Evolutionary conservation across 805 yeast species (phyloP), one percentile per base, ranked within the genome.

Genomic region (Metahyphopichia silvanorum): DNA sequence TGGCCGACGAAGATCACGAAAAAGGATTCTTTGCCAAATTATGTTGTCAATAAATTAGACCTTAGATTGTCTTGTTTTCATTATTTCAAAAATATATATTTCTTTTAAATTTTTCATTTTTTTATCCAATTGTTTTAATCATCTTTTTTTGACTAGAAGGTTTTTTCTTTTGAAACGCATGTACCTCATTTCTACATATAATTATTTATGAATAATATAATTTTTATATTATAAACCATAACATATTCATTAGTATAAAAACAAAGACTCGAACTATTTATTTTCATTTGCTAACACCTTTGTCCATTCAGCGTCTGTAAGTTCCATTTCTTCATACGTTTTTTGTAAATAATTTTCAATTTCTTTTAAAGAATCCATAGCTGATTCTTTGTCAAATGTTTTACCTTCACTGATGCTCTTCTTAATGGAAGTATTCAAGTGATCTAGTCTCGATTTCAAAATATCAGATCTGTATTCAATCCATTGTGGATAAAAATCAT

Each of bases 1-100:
- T 47, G 17, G 53, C 40, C 16, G 64, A 53, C 11, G 44, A 47
- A 15, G 67, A 60, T 25, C 67, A 62, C 31, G 40, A 48, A 31
- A 61, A 63, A 47, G 68, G 71, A 8, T 65, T 66, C 38, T 66
- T 66, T 65, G 43, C 67, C 15, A 64, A 63, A 38, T 42, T 67
- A 32, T 67, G 73, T 47, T 67, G 73, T 42, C 66, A 58, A 35
- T 66, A 51, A 26, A 12, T 24, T 13, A n/a, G 13, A 5, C n/a
- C n/a, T n/a, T n/a, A n/a, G n/a, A n/a, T n/a, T n/a, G n/a, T n/a
- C n/a, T n/a, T n/a, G n/a, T n/a, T n/a, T n/a, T n/a, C n/a, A n/a
- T n/a, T n/a, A n/a, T n/a, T n/a, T n/a, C n/a, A n/a, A n/a, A n/a
- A n/a, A n/a, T n/a, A n/a, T n/a, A n/a, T n/a, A n/a, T n/a, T n/a